Conservation (phyloP, 306 rosid species). For the Cercis canadensis region DNA sequence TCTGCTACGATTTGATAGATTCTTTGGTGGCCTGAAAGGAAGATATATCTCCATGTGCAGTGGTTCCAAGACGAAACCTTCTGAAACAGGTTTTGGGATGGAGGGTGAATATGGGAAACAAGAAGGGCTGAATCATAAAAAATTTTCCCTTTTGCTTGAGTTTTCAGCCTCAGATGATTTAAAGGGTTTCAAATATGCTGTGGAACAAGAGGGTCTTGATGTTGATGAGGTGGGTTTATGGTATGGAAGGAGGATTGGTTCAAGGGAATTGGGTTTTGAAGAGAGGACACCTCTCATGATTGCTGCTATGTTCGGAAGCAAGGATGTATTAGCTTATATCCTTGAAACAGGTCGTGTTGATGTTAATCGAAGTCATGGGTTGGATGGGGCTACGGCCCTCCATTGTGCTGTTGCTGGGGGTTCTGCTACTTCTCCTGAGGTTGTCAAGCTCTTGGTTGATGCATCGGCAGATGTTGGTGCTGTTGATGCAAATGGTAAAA, state of each 20-base stretch:
- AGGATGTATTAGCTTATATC: conserved; percentile 59
- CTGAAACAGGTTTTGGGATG: conserved; percentile 55
- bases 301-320: conserved; percentile 87
- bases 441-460: conserved; percentile 69
- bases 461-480: conserved; percentile 63
- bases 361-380: conserved; percentile 65
- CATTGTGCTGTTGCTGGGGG: conserved; percentile 84
- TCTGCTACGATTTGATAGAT: conserved; percentile 35
- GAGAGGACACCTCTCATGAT: conserved; percentile 86
- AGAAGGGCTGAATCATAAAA: conserved; percentile 38
- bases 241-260: conserved; percentile 80
- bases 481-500: conserved; percentile 66
- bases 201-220: conserved; percentile 59
- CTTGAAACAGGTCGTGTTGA: conserved; percentile 58
- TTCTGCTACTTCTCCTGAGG: conserved; percentile 58
- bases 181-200: conserved; percentile 60
- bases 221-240: conserved; percentile 69
- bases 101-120: conserved; percentile 47
- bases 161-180: conserved; percentile 66
- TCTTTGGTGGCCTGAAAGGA: conserved; percentile 21
- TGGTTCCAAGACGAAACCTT: conserved; percentile 64
- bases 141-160: conserved; percentile 63
- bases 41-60: conserved; percentile 63
- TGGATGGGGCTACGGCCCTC: conserved; percentile 78
- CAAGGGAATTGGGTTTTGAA: conserved; percentile 66